Evolutionary conservation across 441 rosid species (phyloP), one percentile per base, ranked within the genome.

Genomic region (Mallotus japonicus): DNA sequence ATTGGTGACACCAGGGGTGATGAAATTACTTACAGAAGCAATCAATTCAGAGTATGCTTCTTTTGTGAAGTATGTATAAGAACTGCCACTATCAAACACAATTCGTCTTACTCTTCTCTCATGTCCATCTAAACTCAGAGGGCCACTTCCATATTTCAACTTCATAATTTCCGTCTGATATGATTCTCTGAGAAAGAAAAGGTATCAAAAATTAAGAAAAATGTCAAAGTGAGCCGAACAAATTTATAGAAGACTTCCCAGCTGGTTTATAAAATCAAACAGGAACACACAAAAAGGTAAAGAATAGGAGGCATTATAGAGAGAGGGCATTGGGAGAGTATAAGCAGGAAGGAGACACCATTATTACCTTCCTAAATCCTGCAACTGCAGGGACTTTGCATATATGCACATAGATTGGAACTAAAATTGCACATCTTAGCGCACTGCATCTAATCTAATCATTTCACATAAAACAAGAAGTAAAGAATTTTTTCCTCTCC

Each of bases 71-170:
- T 94, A 92, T 17, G 97, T 89, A 79, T 92, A 94, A 69, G 99
- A 94, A 78, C 99, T 94, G 72, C 99, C 99, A 66, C 86, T 92
- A 69, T 94, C 97, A 76, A 92, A 90, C 72, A 89, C 73, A 49
- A 87, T 79, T 53, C 77, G 77, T 75, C 84, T 85, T 51, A 67
- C 69, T 74, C 81, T 84, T 62, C 81, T 80, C 19, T 68, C 79
- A 70, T 63, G 74, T 4, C 76, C 81, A 5, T 85, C 92, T 68
- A 89, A 81, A 79, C 84, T 83, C 65, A 92, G 85, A 28, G 70
- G 79, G 75, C 70, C 77, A 40, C 82, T 83, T 75, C 96, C 97
- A 50, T 91, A 95, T 72, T 72, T 87, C 80, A 95, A 74, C 72
- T 85, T 89, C 77, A 82, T 24, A 74, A 89, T 77, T 80, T 83